A percentile compares a stretch with the other conserved stretches of the same genome.
phyloP scores from a whole-genome alignment of 768 basidiomycete species.

The Termitomyces sp. region DNA sequence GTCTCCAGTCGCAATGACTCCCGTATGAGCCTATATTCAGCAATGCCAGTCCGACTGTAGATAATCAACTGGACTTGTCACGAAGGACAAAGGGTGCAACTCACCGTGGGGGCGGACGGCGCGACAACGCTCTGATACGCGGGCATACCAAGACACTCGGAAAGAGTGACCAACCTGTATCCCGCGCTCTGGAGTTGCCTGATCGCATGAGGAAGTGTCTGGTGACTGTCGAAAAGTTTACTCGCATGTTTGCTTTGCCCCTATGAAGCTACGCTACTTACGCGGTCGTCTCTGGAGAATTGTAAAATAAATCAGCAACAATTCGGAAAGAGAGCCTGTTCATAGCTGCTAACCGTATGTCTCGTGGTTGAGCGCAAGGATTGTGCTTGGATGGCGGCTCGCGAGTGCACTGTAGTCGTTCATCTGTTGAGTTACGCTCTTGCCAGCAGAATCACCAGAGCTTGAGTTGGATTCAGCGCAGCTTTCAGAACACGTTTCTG shows the following conservation, averaged over 20 bases:
- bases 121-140: conserved; percentile 31
- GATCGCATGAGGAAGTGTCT: conserved; percentile 36
- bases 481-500: not conserved
- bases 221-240: conserved; percentile 15
- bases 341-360: conserved; percentile 20
- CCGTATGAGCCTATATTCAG: not conserved
- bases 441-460: conserved; percentile 33
- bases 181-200: conserved; percentile 30
- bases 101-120: conserved; percentile 26
- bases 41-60: conserved; percentile 11
- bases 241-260: not conserved
- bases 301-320: conserved; percentile 1
- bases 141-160: conserved; percentile 34
- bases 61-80: not conserved
- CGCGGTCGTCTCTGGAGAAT: conserved; percentile 17
- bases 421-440: conserved; percentile 23
- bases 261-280: conserved; percentile 7
- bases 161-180: conserved; percentile 37
- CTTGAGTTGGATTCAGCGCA: conserved; percentile 13
- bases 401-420: conserved; percentile 22
- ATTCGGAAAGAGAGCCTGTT: not conserved
- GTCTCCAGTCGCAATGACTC: not conserved
- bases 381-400: conserved; percentile 24
- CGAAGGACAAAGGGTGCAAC: conserved; percentile 9
- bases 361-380: conserved; percentile 39